Percentiles rank a stretch among this genome's conserved stretches.
Evolutionary conservation across 441 rosid genomes (phyloP).

Genomic region (Aquilaria agallochum): DNA sequence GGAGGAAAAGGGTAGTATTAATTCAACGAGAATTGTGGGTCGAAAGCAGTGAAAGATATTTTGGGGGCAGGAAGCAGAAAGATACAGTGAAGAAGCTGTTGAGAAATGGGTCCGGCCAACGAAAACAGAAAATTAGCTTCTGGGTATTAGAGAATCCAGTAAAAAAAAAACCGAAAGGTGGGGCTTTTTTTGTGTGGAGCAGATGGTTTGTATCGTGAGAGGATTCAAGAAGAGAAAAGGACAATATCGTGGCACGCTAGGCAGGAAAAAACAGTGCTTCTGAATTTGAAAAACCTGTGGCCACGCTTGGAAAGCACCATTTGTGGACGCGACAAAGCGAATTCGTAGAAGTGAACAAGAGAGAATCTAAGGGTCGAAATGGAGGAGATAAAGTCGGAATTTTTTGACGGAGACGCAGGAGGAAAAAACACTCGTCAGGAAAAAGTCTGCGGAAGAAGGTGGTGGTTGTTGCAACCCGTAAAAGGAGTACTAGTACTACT

Average conservation of each 20-base stretch:
- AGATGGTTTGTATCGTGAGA: conserved; percentile 5
- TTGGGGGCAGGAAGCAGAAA: not conserved
- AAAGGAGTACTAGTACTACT: too few species aligned
- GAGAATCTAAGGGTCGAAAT: not conserved
- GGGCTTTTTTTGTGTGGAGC: conserved; percentile 9
- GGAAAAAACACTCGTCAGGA: conserved; percentile 8
- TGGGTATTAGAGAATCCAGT: too few species aligned
- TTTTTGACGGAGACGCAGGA: conserved; percentile 1
- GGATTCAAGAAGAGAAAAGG: not conserved
- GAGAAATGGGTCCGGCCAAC: conserved; percentile 17
- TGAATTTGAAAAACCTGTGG: conserved; percentile 75
- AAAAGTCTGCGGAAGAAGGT: not conserved
- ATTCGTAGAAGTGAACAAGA: not conserved
- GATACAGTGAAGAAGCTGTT: conserved; percentile 6
- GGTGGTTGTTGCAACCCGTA: too few species aligned
- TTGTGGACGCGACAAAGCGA: conserved; percentile 29
- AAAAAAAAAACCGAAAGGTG: not conserved
- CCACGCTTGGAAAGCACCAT: conserved; percentile 49
- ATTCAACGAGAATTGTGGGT: too few species aligned
- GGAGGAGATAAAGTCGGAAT: conserved; percentile 13
- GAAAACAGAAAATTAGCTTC: conserved; percentile 25
- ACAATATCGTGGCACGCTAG: not conserved
- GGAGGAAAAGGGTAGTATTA: not conserved
- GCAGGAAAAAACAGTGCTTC: conserved; percentile 21
- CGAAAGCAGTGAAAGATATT: conserved; percentile 1